phyloP scores from a whole-genome alignment of 2,329 filamentous ascomycete species.

The Colletotrichum acutatum region DNA sequence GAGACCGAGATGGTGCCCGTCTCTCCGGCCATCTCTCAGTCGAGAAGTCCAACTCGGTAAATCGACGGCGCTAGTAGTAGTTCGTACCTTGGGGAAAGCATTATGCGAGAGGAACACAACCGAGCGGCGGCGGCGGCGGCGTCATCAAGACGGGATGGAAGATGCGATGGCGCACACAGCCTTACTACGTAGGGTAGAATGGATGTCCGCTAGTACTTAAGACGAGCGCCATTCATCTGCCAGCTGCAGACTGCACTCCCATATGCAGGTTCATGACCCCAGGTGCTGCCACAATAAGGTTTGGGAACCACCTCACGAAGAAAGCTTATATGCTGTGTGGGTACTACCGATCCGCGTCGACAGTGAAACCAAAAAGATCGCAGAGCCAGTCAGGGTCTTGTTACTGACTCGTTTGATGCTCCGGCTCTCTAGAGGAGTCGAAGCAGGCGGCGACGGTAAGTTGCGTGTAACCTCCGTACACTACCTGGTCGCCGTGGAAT shows the following conservation, averaged over 20 bases:
- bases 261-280: not conserved
- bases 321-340: slow-evolving; percentile 4
- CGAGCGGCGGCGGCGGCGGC: not conserved
- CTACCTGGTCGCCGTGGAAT: not conserved
- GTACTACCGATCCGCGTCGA: not conserved
- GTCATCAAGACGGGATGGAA: slow-evolving; percentile 19
- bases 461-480: not conserved
- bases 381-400: not conserved
- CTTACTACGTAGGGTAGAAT: not conserved
- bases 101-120: slow-evolving; percentile 7
- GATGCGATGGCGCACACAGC: not conserved
- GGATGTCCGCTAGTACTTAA: slow-evolving; percentile 2
- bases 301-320: not conserved
- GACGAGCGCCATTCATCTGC: not conserved
- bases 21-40: slow-evolving; percentile 27
- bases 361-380: slow-evolving; percentile 10
- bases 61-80: slow-evolving; percentile 8
- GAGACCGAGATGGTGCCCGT: slow-evolving; percentile 30
- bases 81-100: slow-evolving; percentile 12
- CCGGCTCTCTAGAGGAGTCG: not conserved
- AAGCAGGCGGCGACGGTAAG: not conserved
- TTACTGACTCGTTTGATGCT: slow-evolving; percentile 20
- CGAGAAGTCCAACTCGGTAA: not conserved
- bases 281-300: not conserved
- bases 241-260: not conserved